Base-by-base conservation (phyloP, 1,284 basidiomycete genomes). In the Rhodotorula glutinis region DNA sequence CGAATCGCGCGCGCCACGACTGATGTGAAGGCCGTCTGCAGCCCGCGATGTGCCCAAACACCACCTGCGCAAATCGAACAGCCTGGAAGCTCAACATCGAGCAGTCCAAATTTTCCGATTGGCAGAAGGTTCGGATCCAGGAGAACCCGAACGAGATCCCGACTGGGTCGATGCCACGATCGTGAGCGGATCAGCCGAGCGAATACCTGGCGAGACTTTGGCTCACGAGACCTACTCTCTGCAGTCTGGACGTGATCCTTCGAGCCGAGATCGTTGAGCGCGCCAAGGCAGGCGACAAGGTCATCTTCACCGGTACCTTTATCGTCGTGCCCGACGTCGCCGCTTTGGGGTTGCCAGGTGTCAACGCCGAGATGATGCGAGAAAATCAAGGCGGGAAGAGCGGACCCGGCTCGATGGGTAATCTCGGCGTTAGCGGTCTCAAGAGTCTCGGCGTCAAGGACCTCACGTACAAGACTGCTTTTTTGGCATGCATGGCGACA, bases 101-200 rank as follows among this genome's bases (percentile, higher is more conserved):
- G 78, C 89, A 89, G 66, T 95, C 92, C 55, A 94, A 93, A 77
- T 99, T 99, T 79, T 90, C 91, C 13, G 96, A 98, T 79, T 98
- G 96, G 96, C 96, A 99, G 79, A 98, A 97, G 79, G 93, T 98
- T 53, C 88, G 96, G 62, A 98, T 98, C 63, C 96, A 99, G 78
- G 96, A 98, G 81, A 98, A 98, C 76, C 89, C 95, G 19, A 96
- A 94, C 56, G 95, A 98, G 80, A 98, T 99, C 68, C 96, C 96
- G 0, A 98, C 95, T 0, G 96, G 96, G 2, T 92, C 89, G 14
- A 99, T 98, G 95, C 94, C 94, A n/a, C 87, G 95, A 47, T 82
- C 81, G 80, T 82, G 49, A 75, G 80, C 76, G 8, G 41, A 8
- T 29, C 41, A 14, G 5, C 21, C 23, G 1, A 51, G 43, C 41